Evolutionary conservation across 2,329 filamentous ascomycete species (phyloP), one percentile per base, ranked within the genome.

Genomic region (Ophioceras dolichostomum): DNA sequence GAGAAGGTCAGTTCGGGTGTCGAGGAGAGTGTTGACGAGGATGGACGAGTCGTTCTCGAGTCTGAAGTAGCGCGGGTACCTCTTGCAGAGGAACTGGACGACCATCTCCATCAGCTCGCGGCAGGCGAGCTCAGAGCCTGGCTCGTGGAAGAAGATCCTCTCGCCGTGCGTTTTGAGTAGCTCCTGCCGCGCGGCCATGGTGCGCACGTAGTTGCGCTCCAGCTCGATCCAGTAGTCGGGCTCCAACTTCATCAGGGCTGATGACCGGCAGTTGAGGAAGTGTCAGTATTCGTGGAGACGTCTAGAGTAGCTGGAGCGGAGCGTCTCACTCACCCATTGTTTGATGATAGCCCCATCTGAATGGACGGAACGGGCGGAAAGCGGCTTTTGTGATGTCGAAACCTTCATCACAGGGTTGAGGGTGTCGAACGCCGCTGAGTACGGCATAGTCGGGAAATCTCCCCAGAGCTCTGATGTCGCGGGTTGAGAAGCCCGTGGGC

Each of bases 61-160:
- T 18, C 32, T 36, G 54, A 94, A 94, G 46, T 82, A 77, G 5
- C 77, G 70, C 0, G 86, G 85, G 49, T 93, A 93, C 4, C 85
- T 69, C 4, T 74, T 68, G 42, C 76, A 83, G n/a, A 89, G 58
- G 46, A 89, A 93, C 45, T 89, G 83, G 4, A 94, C 47, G 3
- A 67, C 70, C 76, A 89, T 87, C 55, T 94, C 86, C 84, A 91
- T 88, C 5, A 91, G 63, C 49, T 94, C 86, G 51, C 86, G 87
- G 53, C 80, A 85, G 0, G 78, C 85, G 0, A 91, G 62, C 48
- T 91, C 82, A 0, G 79, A 80, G 1, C 84, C 84, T 0, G 83
- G 83, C 0, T 88, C 64, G 22, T 67, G 66, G 39, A 80, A 70
- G 1, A 91, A 66, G 2, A 93, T 75, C 4, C 63, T 58, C 9